Evolutionary conservation across 2,329 filamentous ascomycete species (phyloP).

Genomic region (Cytospora piceicola): DNA sequence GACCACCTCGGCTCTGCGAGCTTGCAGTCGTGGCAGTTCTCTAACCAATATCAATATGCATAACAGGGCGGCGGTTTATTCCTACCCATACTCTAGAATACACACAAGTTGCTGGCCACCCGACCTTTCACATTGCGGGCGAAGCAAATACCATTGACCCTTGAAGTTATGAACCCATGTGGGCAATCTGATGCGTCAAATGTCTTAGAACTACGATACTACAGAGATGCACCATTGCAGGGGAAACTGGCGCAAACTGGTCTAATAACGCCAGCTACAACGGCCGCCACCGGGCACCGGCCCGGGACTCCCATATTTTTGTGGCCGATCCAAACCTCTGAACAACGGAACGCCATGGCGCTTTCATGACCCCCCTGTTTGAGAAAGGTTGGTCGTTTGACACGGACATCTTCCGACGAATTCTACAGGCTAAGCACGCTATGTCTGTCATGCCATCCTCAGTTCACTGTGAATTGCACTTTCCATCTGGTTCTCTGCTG

Average conservation of each 20-base stretch:
- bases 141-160: not conserved
- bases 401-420: not conserved
- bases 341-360: not conserved
- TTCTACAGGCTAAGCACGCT: too few relatives aligned
- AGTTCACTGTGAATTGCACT: not conserved
- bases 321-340: constrained; percentile 2
- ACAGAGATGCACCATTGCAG: not conserved
- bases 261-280: not conserved
- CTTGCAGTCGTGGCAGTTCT: too few relatives aligned
- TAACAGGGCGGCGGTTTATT: not conserved
- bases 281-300: constrained; percentile 9
- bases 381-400: not conserved
- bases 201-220: not conserved
- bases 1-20: not conserved
- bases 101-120: too few relatives aligned
- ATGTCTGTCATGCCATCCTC: not conserved
- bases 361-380: constrained; percentile 3
- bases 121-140: too few relatives aligned
- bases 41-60: not conserved
- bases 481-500: not conserved
- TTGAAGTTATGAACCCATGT: not conserved
- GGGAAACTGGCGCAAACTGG: not conserved
- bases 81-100: too few relatives aligned
- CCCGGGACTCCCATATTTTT: constrained; percentile 7
- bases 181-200: not conserved